Evolutionary conservation across 139 green algal genomes (phyloP).

Genomic region (Eudorina sp.): DNA sequence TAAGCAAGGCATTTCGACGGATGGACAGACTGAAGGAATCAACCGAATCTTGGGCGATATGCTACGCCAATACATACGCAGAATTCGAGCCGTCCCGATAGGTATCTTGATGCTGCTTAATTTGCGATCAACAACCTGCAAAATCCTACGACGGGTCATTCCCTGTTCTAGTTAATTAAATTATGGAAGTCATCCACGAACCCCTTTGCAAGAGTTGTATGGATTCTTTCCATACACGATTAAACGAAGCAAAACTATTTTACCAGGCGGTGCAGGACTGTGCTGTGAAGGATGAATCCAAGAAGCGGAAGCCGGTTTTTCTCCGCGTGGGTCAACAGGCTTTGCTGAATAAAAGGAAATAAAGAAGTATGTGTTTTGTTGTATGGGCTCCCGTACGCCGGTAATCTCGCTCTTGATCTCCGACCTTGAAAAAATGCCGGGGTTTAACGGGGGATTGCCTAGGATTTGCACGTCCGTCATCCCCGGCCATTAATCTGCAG

Average conservation of each 20-base stretch:
- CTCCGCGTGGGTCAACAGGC: no score
- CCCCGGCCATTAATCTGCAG: no score
- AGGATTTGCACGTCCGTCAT: no score
- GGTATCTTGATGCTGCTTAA: background rate
- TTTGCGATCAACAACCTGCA: conserved; percentile 38
- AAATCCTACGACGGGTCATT: background rate
- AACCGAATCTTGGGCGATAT: conserved; percentile 9
- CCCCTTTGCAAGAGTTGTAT: background rate
- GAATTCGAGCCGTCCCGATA: background rate
- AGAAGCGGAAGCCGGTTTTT: no score
- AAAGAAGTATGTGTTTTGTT: no score
- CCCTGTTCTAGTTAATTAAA: conserved; percentile 17
- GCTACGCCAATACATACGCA: background rate
- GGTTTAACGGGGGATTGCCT: no score
- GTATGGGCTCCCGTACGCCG: no score
- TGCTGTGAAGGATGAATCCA: no score
- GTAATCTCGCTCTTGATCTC: no score
- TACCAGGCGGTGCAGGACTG: background rate
- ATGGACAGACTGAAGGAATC: conserved; percentile 12
- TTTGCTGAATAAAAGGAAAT: no score
- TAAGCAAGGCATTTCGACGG: background rate
- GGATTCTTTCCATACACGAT: background rate
- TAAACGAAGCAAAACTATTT: background rate
- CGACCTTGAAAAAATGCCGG: no score
- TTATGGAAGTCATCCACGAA: background rate